Percentiles rank a stretch among this genome's conserved stretches.
These are phyloP conservation scores for Penicillium carneum DNA, from an alignment of 2,329 filamentous ascomycete species.

Conservation along the genomic window DNA sequence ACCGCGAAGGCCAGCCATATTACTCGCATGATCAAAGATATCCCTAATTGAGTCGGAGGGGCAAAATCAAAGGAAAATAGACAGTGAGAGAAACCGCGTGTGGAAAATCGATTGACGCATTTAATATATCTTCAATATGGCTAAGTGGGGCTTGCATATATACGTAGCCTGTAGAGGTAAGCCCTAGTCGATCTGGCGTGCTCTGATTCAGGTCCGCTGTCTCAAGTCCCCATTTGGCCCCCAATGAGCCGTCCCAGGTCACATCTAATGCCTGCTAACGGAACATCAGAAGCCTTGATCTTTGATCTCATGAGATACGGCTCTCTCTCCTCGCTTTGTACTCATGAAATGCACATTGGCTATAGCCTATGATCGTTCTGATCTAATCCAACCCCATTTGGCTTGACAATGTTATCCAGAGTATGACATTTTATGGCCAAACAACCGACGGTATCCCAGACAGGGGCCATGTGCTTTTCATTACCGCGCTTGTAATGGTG, in stretches of 20 bases:
- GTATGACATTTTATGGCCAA: constrained; percentile 21
- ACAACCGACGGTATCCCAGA: constrained; percentile 21
- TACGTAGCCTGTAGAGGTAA: neutral
- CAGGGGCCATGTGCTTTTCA: constrained; percentile 29
- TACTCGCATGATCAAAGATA: neutral
- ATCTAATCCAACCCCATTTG: neutral
- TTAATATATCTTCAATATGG: neutral
- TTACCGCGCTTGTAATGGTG: constrained; percentile 31
- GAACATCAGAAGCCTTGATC: neutral
- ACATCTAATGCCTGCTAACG: neutral
- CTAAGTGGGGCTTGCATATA: neutral
- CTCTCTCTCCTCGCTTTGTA: too few species aligned
- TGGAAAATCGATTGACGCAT: neutral
- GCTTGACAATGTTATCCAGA: neutral
- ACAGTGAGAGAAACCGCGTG: neutral
- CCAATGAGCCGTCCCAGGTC: neutral
- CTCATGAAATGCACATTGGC: neutral
- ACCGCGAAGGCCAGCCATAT: neutral
- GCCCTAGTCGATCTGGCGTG: neutral
- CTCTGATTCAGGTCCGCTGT: neutral
- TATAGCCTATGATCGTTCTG: neutral
- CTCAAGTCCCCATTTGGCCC: neutral
- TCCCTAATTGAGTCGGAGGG: too few species aligned
- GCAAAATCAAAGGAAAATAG: neutral
- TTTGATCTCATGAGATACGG: neutral